Evolutionary conservation across 1,284 basidiomycete genomes (phyloP), one percentile per base, ranked within the genome.

Genomic region (Ustilago lituana): DNA sequence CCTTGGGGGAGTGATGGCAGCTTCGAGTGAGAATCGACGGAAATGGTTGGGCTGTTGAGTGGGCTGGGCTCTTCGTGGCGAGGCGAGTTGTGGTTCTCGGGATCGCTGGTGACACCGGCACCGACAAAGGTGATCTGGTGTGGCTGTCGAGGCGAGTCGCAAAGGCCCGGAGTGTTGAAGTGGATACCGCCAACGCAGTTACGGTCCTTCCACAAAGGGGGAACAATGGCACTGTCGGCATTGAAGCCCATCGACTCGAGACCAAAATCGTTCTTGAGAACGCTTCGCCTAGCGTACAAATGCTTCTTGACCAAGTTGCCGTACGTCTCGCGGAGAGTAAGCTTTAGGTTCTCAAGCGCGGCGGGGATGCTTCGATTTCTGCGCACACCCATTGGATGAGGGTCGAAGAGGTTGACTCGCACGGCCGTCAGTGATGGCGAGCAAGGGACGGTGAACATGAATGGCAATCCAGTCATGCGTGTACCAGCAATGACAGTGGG

Each of bases 321-420:
- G 26, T 46, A 62, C 0, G 60, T 62, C 31, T 62, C 60, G 43
- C 44, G 32, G 22, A 63, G 20, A 23, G 57, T 60, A 8, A 53
- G 45, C 53, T 67, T 67, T 48, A 67, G 53, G 23, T 57, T 66
- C 36, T 66, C 63, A 47, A 60, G 41, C 29, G 56, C n/a, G n/a
- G n/a, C n/a, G n/a, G n/a, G n/a, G n/a, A n/a, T n/a, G n/a, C n/a
- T n/a, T n/a, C n/a, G n/a, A n/a, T n/a, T n/a, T n/a, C n/a, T n/a
- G n/a, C n/a, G n/a, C n/a, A n/a, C n/a, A n/a, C n/a, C 71, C 65
- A 75, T 70, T 8, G 73, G 73, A 29, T 73, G 56, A 2, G 73
- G 73, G 35, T 66, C 54, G 20, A 56, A 54, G 19, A 51, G 41
- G 35, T 46, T 49, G 61, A 49, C 46, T 31, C 39, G 37, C 39